Evolutionary conservation across 2,329 filamentous ascomycete genomes (phyloP), one percentile per base, ranked within the genome.

Genomic region (Westerdykella aurantiaca): DNA sequence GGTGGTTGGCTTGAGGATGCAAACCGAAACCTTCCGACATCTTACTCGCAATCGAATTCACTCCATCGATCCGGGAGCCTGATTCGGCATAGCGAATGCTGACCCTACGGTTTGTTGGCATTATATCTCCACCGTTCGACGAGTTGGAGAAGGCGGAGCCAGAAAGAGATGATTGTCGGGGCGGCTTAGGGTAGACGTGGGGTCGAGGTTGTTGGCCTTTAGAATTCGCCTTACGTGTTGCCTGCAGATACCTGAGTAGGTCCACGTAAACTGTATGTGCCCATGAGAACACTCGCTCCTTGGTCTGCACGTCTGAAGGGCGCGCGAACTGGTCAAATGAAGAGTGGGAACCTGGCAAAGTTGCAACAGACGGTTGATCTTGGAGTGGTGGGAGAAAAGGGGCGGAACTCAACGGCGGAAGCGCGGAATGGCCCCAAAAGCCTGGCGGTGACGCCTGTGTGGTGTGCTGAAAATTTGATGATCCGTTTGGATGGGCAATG

Each of bases 141-240:
- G 68, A 63, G 17, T 46, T 53, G 17, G 71, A 72, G 43, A 76
- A 73, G 50, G 75, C 73, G 13, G 75, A 69, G 12, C 70, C 70
- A 22, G 78, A 76, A 16, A 14, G n/a, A 35, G 33, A 12, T 5
- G 17, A 14, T 51, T 80, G 76, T 37, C 75, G 74, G 14, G 80
- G 80, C 23, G 80, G 80, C 53, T 77, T 80, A 0, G 80, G 80
- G 44, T 79, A 83, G 40, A 82, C 81, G 46, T 72, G 75, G 3
- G 78, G 78, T 52, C 79, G 76, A 35, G 70, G 55, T 12, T 70
- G 58, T 33, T 72, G 71, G 52, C 56, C 48, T 9, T 69, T 63
- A 22, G 67, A 57, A 44, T 64, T 66, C 22, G 62, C 56, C 39
- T 69, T 71, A 14, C 70, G 59, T 4, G 69, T 71, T 21, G 71